A percentile compares a stretch with the other conserved stretches of the same genome.
Evolutionary conservation across 345 rosid species (phyloP).

Genomic region (Aegle marmelos): DNA sequence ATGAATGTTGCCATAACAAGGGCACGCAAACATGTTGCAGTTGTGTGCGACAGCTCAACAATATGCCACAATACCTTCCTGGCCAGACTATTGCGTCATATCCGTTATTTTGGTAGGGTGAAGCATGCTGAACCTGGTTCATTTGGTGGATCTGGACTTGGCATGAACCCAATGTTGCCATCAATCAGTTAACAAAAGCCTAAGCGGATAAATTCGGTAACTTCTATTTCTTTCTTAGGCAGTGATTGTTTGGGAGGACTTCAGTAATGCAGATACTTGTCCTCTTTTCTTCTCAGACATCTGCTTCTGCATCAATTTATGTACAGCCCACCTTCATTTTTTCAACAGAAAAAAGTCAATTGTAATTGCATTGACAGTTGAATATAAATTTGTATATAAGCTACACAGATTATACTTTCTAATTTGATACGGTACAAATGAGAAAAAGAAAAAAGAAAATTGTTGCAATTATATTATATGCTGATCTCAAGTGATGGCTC

Average conservation of each 20-base stretch:
- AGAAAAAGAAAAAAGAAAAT: neutral
- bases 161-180: slow-evolving; percentile 88
- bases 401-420: slow-evolving; percentile 6
- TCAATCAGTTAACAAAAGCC: slow-evolving; percentile 45
- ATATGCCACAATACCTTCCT: slow-evolving; percentile 93
- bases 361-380: neutral
- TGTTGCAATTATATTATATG: neutral
- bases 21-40: slow-evolving; percentile 79
- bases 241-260: slow-evolving; percentile 16
- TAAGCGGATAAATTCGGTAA: slow-evolving; percentile 1
- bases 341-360: slow-evolving; percentile 3
- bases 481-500: neutral
- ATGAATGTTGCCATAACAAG: slow-evolving; percentile 94
- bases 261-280: neutral
- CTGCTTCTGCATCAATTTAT: slow-evolving; percentile 16
- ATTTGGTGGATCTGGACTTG: slow-evolving; percentile 82
- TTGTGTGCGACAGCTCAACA: slow-evolving; percentile 93
- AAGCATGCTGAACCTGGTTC: slow-evolving; percentile 82
- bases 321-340: slow-evolving; percentile 26
- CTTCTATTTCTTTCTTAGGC: neutral
- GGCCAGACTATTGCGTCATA: slow-evolving; percentile 82
- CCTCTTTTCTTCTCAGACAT: neutral
- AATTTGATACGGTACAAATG: neutral
- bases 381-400: slow-evolving; percentile 30
- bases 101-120: slow-evolving; percentile 84